These are phyloP conservation scores for Thermothelomyces thermophilus DNA, from an alignment of 2,329 filamentous ascomycete species.

Conservation along the genomic window DNA sequence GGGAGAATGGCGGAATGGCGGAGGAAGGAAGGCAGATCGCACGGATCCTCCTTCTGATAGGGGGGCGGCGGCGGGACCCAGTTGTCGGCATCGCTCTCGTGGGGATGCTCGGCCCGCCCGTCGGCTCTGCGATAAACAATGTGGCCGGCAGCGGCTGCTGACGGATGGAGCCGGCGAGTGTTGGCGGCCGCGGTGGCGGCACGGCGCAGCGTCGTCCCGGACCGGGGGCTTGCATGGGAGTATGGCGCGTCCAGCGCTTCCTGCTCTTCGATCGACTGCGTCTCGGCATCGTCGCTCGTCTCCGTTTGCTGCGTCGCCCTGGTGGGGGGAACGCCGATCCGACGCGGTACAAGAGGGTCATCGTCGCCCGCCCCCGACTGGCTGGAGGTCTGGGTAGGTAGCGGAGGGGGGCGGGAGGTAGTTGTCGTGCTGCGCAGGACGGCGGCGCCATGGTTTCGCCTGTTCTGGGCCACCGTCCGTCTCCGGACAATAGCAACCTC, in stretches of 20 bases:
- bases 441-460: slow-evolving; percentile 41
- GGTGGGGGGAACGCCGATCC: slow-evolving; percentile 33
- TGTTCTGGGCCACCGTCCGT: slow-evolving; percentile 61
- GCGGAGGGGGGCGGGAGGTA: slow-evolving; percentile 30
- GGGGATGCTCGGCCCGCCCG: slow-evolving; percentile 64
- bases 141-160: slow-evolving; percentile 45
- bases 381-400: slow-evolving; percentile 24
- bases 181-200: slow-evolving; percentile 71
- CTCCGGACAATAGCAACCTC: slow-evolving; percentile 74
- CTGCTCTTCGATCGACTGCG: slow-evolving; percentile 47
- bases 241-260: slow-evolving; percentile 65
- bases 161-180: slow-evolving; percentile 60
- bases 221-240: slow-evolving; percentile 64
- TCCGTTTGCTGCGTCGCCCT: slow-evolving; percentile 10
- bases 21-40: slow-evolving; percentile 50
- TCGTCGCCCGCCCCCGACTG: slow-evolving; percentile 36
- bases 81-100: slow-evolving; percentile 82
- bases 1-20: slow-evolving; percentile 35
- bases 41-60: slow-evolving; percentile 61
- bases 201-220: slow-evolving; percentile 61
- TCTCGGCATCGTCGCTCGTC: slow-evolving; percentile 36
- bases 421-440: slow-evolving; percentile 46
- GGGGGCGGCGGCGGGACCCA: slow-evolving; percentile 83
- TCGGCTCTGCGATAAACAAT: slow-evolving; percentile 63
- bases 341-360: slow-evolving; percentile 48